phyloP scores from a whole-genome alignment of 257 asterid genomes.

The Lantana camara region DNA sequence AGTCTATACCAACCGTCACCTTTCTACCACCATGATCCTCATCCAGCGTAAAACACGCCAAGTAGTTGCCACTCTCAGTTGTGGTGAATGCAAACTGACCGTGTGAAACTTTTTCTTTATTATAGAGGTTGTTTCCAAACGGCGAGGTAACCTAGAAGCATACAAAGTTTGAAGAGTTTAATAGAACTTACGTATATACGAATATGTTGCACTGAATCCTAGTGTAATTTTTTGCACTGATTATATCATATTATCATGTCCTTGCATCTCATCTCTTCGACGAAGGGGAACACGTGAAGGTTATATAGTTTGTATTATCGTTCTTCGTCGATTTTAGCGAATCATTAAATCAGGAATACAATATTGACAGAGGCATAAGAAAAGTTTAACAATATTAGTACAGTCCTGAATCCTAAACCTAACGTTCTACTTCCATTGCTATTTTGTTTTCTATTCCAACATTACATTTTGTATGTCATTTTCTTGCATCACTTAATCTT shows the following conservation, averaged over 20 bases:
- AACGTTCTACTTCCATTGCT: too few relatives aligned
- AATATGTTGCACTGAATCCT: neutral
- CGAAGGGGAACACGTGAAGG: neutral
- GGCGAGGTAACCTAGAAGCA: slow-evolving; percentile 73
- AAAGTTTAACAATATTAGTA: too few relatives aligned
- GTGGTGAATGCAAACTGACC: slow-evolving; percentile 90
- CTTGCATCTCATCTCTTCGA: too few relatives aligned
- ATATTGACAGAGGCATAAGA: too few relatives aligned
- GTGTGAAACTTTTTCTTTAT: slow-evolving; percentile 58
- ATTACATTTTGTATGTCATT: too few relatives aligned
- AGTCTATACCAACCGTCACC: slow-evolving; percentile 72
- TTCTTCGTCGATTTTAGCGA: too few relatives aligned
- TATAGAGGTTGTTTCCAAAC: slow-evolving; percentile 64
- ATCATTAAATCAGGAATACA: too few relatives aligned
- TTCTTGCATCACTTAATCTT: too few relatives aligned
- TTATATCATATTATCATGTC: too few relatives aligned
- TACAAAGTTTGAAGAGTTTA: neutral
- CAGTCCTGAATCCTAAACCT: too few relatives aligned
- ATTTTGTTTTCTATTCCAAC: too few relatives aligned
- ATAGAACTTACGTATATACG: neutral
- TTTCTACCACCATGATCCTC: slow-evolving; percentile 42
- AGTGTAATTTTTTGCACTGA: neutral
- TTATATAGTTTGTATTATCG: neutral
- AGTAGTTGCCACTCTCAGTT: slow-evolving; percentile 69
- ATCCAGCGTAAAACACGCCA: slow-evolving; percentile 65